These are phyloP conservation scores for Cetraspora pellucida DNA, from an alignment of 192 early-diverging fungal genomes.

Conservation along the genomic window DNA sequence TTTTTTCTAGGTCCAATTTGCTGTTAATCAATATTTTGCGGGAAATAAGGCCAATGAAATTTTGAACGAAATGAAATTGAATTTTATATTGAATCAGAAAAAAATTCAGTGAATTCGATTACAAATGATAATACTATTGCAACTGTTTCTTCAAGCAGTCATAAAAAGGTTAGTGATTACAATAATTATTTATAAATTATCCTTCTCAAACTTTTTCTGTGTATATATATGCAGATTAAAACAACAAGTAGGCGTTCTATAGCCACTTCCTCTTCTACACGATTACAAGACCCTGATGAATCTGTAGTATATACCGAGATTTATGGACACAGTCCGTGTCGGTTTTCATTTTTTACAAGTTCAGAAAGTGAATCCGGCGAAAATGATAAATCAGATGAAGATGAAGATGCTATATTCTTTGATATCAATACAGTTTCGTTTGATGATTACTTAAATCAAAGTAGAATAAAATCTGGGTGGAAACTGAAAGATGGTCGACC, in stretches of 20 bases:
- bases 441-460: conserved; percentile 4
- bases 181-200: neutral
- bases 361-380: neutral
- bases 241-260: neutral
- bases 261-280: too few relatives aligned
- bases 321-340: too few relatives aligned
- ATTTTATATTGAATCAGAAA: neutral
- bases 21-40: neutral
- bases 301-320: too few relatives aligned
- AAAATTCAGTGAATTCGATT: neutral
- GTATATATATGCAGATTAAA: neutral
- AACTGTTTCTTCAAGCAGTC: neutral
- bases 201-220: neutral
- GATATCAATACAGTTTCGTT: neutral
- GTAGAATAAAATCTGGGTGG: conserved; percentile 11
- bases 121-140: neutral
- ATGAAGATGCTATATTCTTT: neutral
- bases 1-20: neutral
- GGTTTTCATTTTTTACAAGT: neutral
- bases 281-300: too few relatives aligned
- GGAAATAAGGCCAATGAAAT: conserved; percentile 10
- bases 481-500: conserved; percentile 22
- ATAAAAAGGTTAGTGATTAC: neutral
- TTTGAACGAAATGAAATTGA: neutral
- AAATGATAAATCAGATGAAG: conserved; percentile 5